Conservation (phyloP, 2,329 filamentous ascomycete species). For the Alternaria arbusti region DNA sequence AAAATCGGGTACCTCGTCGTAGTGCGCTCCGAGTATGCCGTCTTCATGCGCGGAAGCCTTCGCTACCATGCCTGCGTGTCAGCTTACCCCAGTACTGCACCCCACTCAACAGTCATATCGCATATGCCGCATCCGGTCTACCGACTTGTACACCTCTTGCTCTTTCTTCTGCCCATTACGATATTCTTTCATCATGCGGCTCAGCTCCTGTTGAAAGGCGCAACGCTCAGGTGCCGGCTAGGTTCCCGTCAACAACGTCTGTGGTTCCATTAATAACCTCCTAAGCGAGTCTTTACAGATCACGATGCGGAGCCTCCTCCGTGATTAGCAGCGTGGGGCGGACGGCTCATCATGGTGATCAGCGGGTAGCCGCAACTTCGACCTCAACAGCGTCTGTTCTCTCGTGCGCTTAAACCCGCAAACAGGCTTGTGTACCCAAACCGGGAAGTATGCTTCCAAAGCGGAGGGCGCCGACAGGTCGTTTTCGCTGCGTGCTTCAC, state of each 20-base stretch:
- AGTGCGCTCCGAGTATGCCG: constrained; percentile 9
- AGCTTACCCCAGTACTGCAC: constrained; percentile 5
- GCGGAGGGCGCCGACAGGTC: neutral
- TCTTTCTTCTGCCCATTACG: neutral
- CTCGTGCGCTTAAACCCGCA: neutral
- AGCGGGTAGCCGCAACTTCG: constrained; percentile 5
- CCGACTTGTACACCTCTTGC: neutral
- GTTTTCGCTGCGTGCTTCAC: neutral
- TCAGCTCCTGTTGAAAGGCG: constrained; percentile 2
- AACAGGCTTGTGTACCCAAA: neutral
- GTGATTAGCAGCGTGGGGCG: constrained; percentile 15
- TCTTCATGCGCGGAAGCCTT: constrained; percentile 11
- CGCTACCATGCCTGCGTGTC: constrained; percentile 7
- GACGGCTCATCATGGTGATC: constrained; percentile 17
- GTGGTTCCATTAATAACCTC: constrained; percentile 9
- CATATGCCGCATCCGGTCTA: constrained; percentile 3
- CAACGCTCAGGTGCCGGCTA: neutral
- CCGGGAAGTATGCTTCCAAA: neutral
- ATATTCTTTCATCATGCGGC: neutral
- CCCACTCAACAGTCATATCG: constrained; percentile 3
- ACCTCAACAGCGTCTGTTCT: constrained; percentile 10
- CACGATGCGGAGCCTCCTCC: constrained; percentile 11
- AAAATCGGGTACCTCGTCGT: neutral
- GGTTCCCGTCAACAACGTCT: constrained; percentile 10
- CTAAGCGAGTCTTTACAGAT: constrained; percentile 14